A percentile compares a stretch with the other conserved stretches of the same genome.
These are phyloP conservation scores for Amphirosellinia nigrospora DNA, from an alignment of 495 filamentous ascomycete genomes.

Conservation along the genomic window DNA sequence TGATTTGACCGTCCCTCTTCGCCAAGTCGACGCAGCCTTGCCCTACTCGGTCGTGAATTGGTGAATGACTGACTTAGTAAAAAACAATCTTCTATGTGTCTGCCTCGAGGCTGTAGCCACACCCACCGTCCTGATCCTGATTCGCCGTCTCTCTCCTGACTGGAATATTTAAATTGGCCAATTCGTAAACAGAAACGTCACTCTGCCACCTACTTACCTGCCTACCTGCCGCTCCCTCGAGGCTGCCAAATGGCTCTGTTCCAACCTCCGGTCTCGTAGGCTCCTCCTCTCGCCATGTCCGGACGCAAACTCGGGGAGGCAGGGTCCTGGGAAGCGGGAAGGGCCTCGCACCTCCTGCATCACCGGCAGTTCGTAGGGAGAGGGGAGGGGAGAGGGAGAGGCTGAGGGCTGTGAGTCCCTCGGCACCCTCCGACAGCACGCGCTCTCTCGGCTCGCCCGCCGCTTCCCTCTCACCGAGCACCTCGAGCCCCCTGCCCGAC, in stretches of 20 bases:
- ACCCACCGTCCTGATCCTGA: background rate
- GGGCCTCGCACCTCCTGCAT: slow-evolving; percentile 68
- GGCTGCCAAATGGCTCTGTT: slow-evolving; percentile 22
- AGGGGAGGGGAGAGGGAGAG: too few relatives aligned
- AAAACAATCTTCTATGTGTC: background rate
- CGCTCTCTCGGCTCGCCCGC: slow-evolving; percentile 54
- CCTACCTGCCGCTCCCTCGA: background rate
- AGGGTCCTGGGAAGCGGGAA: slow-evolving; percentile 85
- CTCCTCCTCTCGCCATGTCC: slow-evolving; percentile 61
- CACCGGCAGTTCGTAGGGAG: slow-evolving; percentile 36
- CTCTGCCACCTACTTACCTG: background rate
- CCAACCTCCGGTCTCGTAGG: slow-evolving; percentile 17
- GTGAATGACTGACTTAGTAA: background rate
- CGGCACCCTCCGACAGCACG: slow-evolving; percentile 60
- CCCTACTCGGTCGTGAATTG: background rate
- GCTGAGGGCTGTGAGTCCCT: slow-evolving; percentile 51
- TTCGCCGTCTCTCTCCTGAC: background rate
- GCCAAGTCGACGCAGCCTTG: background rate
- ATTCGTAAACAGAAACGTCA: background rate
- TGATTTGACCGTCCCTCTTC: background rate
- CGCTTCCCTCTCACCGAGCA: slow-evolving; percentile 38
- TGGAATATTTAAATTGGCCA: too few relatives aligned
- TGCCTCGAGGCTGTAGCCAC: background rate
- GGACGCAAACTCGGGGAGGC: slow-evolving; percentile 86
- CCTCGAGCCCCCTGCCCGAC: slow-evolving; percentile 44